Evolutionary conservation across 129 eudicot genomes (phyloP).

Genomic region (Arctium minus): DNA sequence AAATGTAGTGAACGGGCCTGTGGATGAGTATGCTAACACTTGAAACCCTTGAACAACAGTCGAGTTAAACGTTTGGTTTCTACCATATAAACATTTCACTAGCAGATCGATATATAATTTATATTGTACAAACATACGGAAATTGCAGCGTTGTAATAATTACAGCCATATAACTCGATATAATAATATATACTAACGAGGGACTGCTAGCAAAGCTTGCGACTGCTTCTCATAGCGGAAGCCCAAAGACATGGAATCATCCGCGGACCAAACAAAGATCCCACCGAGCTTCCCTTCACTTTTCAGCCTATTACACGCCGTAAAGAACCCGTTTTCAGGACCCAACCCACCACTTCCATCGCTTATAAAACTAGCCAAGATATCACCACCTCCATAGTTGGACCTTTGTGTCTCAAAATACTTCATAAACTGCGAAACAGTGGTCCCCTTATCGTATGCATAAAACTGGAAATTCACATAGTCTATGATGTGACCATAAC

Average conservation of each 20-base stretch:
- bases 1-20: too few relatives aligned
- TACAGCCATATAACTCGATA: too few relatives aligned
- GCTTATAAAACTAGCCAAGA: constrained; percentile 37
- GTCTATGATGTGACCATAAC: constrained; percentile 51
- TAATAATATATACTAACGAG: not conserved
- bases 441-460: constrained; percentile 62
- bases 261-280: constrained; percentile 43
- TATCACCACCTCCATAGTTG: constrained; percentile 45
- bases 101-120: too few relatives aligned
- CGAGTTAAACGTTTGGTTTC: too few relatives aligned
- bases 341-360: constrained; percentile 45
- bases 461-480: constrained; percentile 80
- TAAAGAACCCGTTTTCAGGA: constrained; percentile 43
- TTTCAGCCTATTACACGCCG: constrained; percentile 42
- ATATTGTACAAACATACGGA: too few relatives aligned
- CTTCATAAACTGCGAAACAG: constrained; percentile 41
- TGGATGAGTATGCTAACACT: too few relatives aligned
- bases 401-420: constrained; percentile 35
- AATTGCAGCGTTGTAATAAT: too few relatives aligned
- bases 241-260: constrained; percentile 37
- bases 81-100: too few relatives aligned
- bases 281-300: constrained; percentile 38
- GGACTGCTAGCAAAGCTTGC: constrained; percentile 15
- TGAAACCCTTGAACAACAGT: too few relatives aligned
- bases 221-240: constrained; percentile 47